Conservation (phyloP, 352 stramenopile species). For the Globisporangium polare region DNA sequence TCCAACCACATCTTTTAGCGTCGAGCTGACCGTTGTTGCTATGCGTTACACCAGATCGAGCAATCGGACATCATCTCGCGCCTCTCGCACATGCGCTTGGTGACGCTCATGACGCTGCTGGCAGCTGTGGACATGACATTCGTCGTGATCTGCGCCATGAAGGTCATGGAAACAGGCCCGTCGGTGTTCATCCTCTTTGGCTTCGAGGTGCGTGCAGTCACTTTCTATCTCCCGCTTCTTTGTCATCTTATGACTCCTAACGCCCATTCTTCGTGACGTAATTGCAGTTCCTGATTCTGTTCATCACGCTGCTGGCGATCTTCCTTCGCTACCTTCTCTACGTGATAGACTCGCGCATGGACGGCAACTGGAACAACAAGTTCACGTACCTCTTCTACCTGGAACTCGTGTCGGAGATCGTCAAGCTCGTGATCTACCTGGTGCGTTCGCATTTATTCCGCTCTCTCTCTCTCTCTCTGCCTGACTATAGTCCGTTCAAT, state of each 20-base stretch:
- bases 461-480: background rate
- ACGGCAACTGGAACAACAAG: slow-evolving; percentile 88
- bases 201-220: slow-evolving; percentile 81
- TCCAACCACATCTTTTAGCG: background rate
- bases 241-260: background rate
- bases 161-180: slow-evolving; percentile 78
- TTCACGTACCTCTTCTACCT: slow-evolving; percentile 93
- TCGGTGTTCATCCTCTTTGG: slow-evolving; percentile 95
- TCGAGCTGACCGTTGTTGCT: slow-evolving; percentile 2
- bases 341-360: slow-evolving; percentile 89
- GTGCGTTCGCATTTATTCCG: slow-evolving; percentile 24
- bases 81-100: slow-evolving; percentile 82
- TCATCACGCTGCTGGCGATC: slow-evolving; percentile 89
- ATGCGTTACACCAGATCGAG: slow-evolving; percentile 68
- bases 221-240: background rate
- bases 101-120: slow-evolving; percentile 87
- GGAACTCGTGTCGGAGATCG: slow-evolving; percentile 93
- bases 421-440: slow-evolving; percentile 96
- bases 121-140: slow-evolving; percentile 85
- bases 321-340: slow-evolving; percentile 92
- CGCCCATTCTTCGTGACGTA: too few relatives aligned
- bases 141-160: slow-evolving; percentile 84
- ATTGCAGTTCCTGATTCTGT: slow-evolving; percentile 93
- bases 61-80: slow-evolving; percentile 80
- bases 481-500: background rate